These are phyloP conservation scores for Ogataea minuta DNA, from an alignment of 805 yeast genomes.

Conservation along the genomic window DNA sequence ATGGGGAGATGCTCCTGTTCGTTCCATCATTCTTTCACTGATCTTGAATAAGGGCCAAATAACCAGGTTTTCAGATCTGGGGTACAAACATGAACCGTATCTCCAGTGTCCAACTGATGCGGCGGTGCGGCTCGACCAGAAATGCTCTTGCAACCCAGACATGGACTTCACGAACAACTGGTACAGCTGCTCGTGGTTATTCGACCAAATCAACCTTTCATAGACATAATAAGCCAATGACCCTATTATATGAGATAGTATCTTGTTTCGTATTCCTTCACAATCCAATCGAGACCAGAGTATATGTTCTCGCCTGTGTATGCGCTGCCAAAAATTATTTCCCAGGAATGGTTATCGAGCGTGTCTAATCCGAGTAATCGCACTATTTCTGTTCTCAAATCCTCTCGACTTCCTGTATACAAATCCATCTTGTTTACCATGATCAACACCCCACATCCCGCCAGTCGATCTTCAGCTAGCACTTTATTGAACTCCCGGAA, in stretches of 20 bases:
- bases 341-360: slow-evolving; percentile 40
- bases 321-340: slow-evolving; percentile 48
- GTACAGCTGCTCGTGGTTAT: slow-evolving; percentile 37
- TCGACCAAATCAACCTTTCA: slow-evolving; percentile 14
- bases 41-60: slow-evolving; percentile 66
- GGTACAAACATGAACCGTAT: slow-evolving; percentile 79
- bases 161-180: slow-evolving; percentile 65
- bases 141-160: slow-evolving; percentile 69
- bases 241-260: slow-evolving; percentile 30
- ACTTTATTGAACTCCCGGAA: slow-evolving; percentile 61
- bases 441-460: slow-evolving; percentile 65
- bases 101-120: slow-evolving; percentile 72
- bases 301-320: slow-evolving; percentile 41
- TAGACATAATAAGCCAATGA: background rate
- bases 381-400: slow-evolving; percentile 18
- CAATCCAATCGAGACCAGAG: slow-evolving; percentile 43
- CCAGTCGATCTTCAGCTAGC: slow-evolving; percentile 63
- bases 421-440: slow-evolving; percentile 76
- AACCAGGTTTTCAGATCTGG: slow-evolving; percentile 75
- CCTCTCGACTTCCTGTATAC: slow-evolving; percentile 29
- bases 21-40: slow-evolving; percentile 64
- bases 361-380: slow-evolving; percentile 31
- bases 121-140: slow-evolving; percentile 47
- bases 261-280: slow-evolving; percentile 38
- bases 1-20: slow-evolving; percentile 93